phyloP scores from a whole-genome alignment of 768 basidiomycete genomes.

The Suillus tomentosus region DNA sequence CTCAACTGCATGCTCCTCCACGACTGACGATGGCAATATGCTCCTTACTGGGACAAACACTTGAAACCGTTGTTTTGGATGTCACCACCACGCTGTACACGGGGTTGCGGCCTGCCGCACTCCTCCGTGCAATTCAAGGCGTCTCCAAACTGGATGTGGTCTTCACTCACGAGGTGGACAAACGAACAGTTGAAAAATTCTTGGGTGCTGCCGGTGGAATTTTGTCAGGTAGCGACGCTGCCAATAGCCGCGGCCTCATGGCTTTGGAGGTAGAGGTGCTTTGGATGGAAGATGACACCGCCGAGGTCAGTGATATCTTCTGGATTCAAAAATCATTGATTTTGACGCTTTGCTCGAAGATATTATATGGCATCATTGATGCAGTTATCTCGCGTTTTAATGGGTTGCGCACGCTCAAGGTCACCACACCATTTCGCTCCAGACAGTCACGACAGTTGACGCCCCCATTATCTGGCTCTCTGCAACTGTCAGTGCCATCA shows the following conservation, averaged over 20 bases:
- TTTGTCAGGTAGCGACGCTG: conserved; percentile 16
- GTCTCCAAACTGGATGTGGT: conserved; percentile 32
- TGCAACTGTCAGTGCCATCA: conserved; percentile 14
- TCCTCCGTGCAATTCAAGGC: conserved; percentile 30
- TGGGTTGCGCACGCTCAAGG: conserved; percentile 29
- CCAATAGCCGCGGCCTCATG: conserved; percentile 17
- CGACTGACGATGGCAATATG: conserved; percentile 25
- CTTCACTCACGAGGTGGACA: conserved; percentile 35
- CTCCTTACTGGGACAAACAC: conserved; percentile 18
- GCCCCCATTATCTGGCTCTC: conserved; percentile 8
- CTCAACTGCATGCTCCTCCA: conserved; percentile 30
- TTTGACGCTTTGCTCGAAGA: conserved; percentile 20
- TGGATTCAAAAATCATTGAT: neutral
- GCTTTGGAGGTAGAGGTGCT: conserved; percentile 31
- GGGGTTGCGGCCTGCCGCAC: conserved; percentile 29
- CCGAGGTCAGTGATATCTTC: conserved; percentile 26
- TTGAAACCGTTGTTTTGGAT: conserved; percentile 25
- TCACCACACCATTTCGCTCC: conserved; percentile 35
- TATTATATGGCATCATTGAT: conserved; percentile 30
- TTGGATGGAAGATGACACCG: conserved; percentile 30
- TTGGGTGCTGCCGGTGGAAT: conserved; percentile 28
- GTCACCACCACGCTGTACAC: conserved; percentile 32
- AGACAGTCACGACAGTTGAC: conserved; percentile 19
- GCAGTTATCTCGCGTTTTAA: conserved; percentile 35
- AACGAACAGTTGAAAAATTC: conserved; percentile 35